Base-by-base conservation (phyloP, 2,329 filamentous ascomycete genomes). In the Teratosphaeria viscida region DNA sequence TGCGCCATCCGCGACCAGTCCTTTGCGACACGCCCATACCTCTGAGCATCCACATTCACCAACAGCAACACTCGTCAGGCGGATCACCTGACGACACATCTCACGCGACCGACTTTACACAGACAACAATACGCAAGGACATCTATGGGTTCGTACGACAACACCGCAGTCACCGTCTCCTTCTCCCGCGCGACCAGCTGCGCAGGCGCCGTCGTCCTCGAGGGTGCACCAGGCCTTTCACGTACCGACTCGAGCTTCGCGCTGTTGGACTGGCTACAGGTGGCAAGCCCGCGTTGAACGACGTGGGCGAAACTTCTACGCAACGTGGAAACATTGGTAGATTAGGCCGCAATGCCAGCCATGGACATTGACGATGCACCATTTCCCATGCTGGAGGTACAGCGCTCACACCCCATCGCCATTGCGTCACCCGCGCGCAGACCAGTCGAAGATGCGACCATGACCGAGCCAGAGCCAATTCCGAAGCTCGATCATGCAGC, bases 211-310 rank as follows among this genome's bases (percentile, higher is more conserved):
- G 64, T 67, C 55, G 66, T 70, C 59, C 70, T 72, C 58, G 70
- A 70, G 63, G 65, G 66, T 60, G 54, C 59, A 57, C 58, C 65
- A 58, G 66, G 66, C 59, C 68, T 76, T 65, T 70, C 70, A 64
- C 70, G 66, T 66, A 74, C 64, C 67, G 76, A 78, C 65, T 76
- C 77, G 27, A 77, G 74, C 64, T 79, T 79, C 66, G 77, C 74
- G n/a, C 70, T 72, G 55, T 70, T 78, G 71, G 68, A 78, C 61
- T 78, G 77, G 75, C 72, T 79, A 78, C 72, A 75, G 68, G 77
- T 73, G 69, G 69, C 67, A 64, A 72, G 78, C 79, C 78, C 78
- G 76, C 77, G 77, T 75, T 80, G 76, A 80, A 70, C n/a, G 64
- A 49, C 43, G 78, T 78, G 78, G 78, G 79, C 78, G 77, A 77